Evolutionary conservation across 129 eudicot species (phyloP), one percentile per base, ranked within the genome.

Genomic region (Heracleum sosnowskyi): DNA sequence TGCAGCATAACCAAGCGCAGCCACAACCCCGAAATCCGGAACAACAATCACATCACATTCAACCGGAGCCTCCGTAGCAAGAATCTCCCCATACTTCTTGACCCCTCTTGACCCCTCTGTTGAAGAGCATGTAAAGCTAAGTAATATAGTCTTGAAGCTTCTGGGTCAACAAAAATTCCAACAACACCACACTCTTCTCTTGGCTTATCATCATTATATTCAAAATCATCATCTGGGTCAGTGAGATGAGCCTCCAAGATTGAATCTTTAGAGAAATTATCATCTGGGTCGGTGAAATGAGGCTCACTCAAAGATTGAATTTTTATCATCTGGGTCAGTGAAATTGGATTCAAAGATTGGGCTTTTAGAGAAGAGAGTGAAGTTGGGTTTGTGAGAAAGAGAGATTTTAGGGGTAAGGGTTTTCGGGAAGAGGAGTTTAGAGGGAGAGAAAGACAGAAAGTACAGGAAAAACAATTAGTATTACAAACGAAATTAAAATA

Each of bases 21-120:
- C 94, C 69, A 91, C 95, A 12, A 91, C 91, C 1, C 95, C 95
- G 18, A 95, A 91, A 75, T 91, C 97, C n/a, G 95, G 97, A 49
- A 91, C 92, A 3, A 92, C 89, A 12, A 91, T 91, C 63, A 91
- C 97, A 60, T 91, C 95, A 64, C 95, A 91, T 39, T 88, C 97
- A 42, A 91, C 97, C 0, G 92, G 89, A 9, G 97, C 76, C 66
- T 89, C 97, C 0, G 81, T 81, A 4, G 93, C 97, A 41, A 91
- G 75, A 37, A 89, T 86, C 42, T 89, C 91, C 15, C 97, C 97
- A 33, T 87, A 89, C 1, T 73, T 37, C 95, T 73, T 0, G 91
- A 87, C 9, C 88, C 91, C 47, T 87, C 91, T 45, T 87, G 91
- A 29, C 91, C 91, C n/a, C 88, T 88, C 77, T 87, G 91, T 31